These are phyloP conservation scores for Candida germanica DNA, from an alignment of 805 yeast genomes.

Conservation along the genomic window DNA sequence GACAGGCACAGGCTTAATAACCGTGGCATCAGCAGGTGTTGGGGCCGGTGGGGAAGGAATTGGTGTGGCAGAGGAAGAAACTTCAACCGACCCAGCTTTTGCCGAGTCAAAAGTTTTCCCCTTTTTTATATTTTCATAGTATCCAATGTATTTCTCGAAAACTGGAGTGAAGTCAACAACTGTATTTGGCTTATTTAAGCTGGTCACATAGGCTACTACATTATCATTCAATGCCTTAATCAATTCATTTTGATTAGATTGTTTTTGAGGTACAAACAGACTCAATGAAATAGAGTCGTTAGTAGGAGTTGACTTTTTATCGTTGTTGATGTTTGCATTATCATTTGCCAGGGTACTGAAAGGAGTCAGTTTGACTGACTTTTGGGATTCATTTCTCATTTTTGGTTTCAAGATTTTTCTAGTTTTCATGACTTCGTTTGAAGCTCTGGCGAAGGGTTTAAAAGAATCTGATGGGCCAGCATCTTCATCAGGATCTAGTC, in stretches of 20 bases:
- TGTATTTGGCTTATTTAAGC: slow-evolving; percentile 41
- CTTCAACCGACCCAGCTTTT: background rate
- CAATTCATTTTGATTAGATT: slow-evolving; percentile 44
- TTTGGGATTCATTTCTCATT: slow-evolving; percentile 15
- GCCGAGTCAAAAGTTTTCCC: slow-evolving; percentile 1
- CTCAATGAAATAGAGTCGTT: background rate
- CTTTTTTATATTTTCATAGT: slow-evolving; percentile 28
- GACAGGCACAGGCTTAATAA: background rate
- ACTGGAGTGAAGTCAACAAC: slow-evolving; percentile 55
- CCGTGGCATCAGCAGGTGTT: background rate
- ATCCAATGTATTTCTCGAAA: slow-evolving; percentile 57
- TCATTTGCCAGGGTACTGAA: too few relatives aligned
- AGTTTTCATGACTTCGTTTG: slow-evolving; percentile 58
- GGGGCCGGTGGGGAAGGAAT: slow-evolving; percentile 2
- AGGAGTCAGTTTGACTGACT: slow-evolving; percentile 4
- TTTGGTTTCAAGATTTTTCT: slow-evolving; percentile 68
- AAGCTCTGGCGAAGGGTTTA: slow-evolving; percentile 43
- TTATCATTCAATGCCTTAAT: slow-evolving; percentile 64
- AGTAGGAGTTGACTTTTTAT: background rate
- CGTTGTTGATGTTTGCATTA: background rate
- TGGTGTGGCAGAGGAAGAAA: background rate
- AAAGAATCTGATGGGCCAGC: slow-evolving; percentile 15
- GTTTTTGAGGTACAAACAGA: slow-evolving; percentile 14
- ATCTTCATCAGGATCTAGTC: slow-evolving; percentile 13
- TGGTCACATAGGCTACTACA: slow-evolving; percentile 49